Base-by-base conservation (phyloP, 208 protist genomes). In the Trypanosoma lewisi region DNA sequence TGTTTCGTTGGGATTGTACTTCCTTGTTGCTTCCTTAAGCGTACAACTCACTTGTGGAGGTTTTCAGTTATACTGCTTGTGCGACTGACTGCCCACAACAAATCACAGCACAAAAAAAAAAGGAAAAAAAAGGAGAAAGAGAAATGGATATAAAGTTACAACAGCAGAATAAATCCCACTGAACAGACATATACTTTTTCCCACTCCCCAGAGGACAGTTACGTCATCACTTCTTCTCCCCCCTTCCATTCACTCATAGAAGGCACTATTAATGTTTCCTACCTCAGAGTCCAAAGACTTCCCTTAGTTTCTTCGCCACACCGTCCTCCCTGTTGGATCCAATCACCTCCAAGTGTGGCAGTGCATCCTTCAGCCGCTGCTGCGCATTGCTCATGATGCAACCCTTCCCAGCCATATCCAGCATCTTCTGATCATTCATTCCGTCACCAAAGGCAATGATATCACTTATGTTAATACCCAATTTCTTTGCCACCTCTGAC, bases 251-350 rank as follows among this genome's bases (percentile, higher is more conserved):
- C n/a, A n/a, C n/a, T n/a, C n/a, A n/a, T n/a, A n/a, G n/a, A n/a
- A n/a, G n/a, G n/a, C n/a, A n/a, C n/a, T n/a, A n/a, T n/a, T n/a
- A n/a, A n/a, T n/a, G 31, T 48, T 25, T 48, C 49, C 47, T 37
- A 9, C 25, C 5, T 45, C 16, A 12, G 9, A 67, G 4, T 14
- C 41, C 41, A 65, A 91, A 91, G 0, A 88, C 48, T 49, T 88
- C 85, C 12, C 76, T 63, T 27, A 91, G 61, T 69, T 88, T 91
- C 61, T 83, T 83, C 12, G 85, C 85, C 2, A 91, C 85, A n/a
- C 77, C 75, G 33, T 91, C 85, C 17, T 84, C 69, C 0, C n/a
- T 64, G 52, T 91, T 87, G 3, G 44, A 57, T 19, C 52, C 78
- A 59, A 91, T 84, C 3, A 86, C 54, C 49, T 83, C 73, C n/a